phyloP scores from a whole-genome alignment of 1,139 yeast species.

The Eremothecium gossypii region DNA sequence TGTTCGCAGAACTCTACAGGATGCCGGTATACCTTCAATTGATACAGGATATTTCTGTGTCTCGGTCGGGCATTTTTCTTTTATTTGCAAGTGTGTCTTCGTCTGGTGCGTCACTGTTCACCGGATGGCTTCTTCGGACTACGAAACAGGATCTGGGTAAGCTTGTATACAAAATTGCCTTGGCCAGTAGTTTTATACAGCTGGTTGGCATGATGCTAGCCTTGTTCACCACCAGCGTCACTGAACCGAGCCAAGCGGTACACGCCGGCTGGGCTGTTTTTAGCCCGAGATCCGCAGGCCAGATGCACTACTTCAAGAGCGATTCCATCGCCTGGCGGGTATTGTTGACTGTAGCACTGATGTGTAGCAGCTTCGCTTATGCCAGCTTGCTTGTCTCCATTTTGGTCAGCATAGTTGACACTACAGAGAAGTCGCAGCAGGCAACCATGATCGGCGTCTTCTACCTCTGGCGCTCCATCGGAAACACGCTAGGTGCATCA shows the following conservation, averaged over 20 bases:
- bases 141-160: constrained; percentile 23
- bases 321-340: constrained; percentile 18
- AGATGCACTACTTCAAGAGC: not conserved
- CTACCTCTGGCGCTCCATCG: constrained; percentile 39
- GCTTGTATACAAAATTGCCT: not conserved
- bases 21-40: constrained; percentile 47
- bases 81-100: constrained; percentile 40
- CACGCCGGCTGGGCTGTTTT: constrained; percentile 1
- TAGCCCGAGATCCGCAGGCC: not conserved
- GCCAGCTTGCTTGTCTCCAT: constrained; percentile 27
- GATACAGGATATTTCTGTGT: constrained; percentile 41
- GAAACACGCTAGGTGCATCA: constrained; percentile 41
- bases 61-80: constrained; percentile 44
- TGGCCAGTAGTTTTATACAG: constrained; percentile 17
- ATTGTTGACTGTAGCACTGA: constrained; percentile 17
- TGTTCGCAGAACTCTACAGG: constrained; percentile 37
- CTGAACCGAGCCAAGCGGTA: constrained; percentile 11
- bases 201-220: constrained; percentile 18
- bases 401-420: constrained; percentile 28
- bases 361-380: constrained; percentile 23
- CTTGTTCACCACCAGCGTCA: constrained; percentile 15
- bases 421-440: constrained; percentile 28
- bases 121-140: constrained; percentile 39
- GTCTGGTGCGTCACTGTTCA: constrained; percentile 51
- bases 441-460: constrained; percentile 34